Evolutionary conservation across 75 land plant genomes (phyloP), one percentile per base, ranked within the genome.

Genomic region (Cunninghamia lanceolata): DNA sequence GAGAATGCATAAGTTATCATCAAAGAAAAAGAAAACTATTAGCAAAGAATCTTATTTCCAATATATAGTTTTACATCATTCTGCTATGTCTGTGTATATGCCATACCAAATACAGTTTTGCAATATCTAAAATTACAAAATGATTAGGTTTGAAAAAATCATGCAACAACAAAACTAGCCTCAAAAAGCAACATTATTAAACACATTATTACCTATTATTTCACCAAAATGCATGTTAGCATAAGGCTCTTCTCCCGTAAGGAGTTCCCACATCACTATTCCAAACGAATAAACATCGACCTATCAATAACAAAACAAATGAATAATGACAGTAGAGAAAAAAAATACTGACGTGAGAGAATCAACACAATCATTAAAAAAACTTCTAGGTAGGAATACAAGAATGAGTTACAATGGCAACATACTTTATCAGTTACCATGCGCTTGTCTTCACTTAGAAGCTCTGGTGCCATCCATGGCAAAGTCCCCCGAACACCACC

Each of bases 381-480:
- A 80, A 80, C 47, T 40, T 40, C 14, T 73, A 1, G 3, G 75
- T 2, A 73, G 36, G 36, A 32, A 9, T 34, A 73, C n/a, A 34
- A 10, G n/a, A 73, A 32, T 14, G 36, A 86, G 38, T 45, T 28
- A 32, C 30, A 86, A 85, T 17, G 34, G 30, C 15, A 74, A 50
- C 88, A 54, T 87, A 92, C 94, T 68, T 90, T 93, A 43, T 97
- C 97, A 32, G 93, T 90, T 40, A 97, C 99, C 94, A 93, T 91
- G 88, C 90, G 89, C 84, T 88, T 95, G 89, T 91, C 92, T 42
- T 94, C 97, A 92, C 93, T 95, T 75, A 97, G 86, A 84, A 97
- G 92, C 87, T 97, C 97, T 42, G 96, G 99, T 88, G 96, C 98
- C 98, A 97, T 96, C 99, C 99, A 97, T 28, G 96, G 95, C 36